A percentile compares a stretch with the other conserved stretches of the same genome.
Evolutionary conservation across 169 alveolate genomes (phyloP).

Genomic region (Besnoitia besnoiti): DNA sequence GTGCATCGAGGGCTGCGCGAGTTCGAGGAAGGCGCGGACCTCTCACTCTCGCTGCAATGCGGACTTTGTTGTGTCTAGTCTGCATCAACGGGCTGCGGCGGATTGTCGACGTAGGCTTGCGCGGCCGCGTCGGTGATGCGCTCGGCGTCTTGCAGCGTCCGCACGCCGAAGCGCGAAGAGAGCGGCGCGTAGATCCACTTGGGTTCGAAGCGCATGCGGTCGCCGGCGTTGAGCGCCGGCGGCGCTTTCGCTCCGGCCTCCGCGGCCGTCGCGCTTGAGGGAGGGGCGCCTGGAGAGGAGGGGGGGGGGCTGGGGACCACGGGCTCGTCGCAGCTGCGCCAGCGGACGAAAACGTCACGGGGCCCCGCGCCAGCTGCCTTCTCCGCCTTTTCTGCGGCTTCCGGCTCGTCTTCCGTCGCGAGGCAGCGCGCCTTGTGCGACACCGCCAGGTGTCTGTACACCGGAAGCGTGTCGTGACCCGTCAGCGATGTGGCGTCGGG

Average conservation of each 20-base stretch:
- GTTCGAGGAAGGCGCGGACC: no score
- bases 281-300: background rate
- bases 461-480: slow-evolving; percentile 54
- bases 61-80: no score
- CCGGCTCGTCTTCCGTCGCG: slow-evolving; percentile 3
- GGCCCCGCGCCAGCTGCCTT: no score
- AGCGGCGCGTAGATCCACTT: slow-evolving; percentile 53
- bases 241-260: no score
- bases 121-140: slow-evolving; percentile 44
- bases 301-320: background rate
- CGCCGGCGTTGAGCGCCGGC: no score
- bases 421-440: slow-evolving; percentile 28
- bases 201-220: slow-evolving; percentile 38
- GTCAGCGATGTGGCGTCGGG: slow-evolving; percentile 45
- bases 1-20: no score
- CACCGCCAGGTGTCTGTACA: background rate
- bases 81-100: background rate
- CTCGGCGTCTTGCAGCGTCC: slow-evolving; percentile 25
- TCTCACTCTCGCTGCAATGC: no score
- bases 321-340: background rate
- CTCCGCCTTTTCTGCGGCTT: background rate
- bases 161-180: slow-evolving; percentile 47
- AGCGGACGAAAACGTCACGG: background rate
- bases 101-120: background rate
- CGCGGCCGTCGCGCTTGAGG: no score